Base-by-base conservation (phyloP, 441 rosid genomes). In the Euphorbia corollata region DNA sequence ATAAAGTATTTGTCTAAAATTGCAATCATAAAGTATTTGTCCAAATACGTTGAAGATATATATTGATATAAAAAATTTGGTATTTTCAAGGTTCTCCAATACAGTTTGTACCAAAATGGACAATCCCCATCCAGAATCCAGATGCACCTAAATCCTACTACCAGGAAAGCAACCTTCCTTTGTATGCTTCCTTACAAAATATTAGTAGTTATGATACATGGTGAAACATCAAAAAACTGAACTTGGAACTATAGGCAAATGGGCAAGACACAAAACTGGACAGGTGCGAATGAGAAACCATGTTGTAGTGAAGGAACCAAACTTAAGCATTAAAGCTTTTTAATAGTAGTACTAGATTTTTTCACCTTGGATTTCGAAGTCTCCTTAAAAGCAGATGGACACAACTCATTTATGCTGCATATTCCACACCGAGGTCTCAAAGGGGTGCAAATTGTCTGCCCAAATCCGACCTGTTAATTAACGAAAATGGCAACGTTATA, bases 351-450 rank as follows among this genome's bases (percentile, higher is more conserved):
- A 67, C 73, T 65, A 39, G 80, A 59, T 63, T 74, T 84, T 69
- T 82, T 85, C 39, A 30, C 36, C 80, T 91, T 81, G 64, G 92
- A 73, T 41, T 79, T 70, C 12, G 85, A 72, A 36, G 74, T 74
- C 81, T 92, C 96, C 82, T 85, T 86, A 69, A 86, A 91, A 23
- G 99, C 97, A 72, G 97, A 85, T 36, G 99, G 97, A 68, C 97
- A 93, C 11, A 81, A 69, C 74, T 85, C 80, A 13, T 61, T 81
- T 57, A 93, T 74, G 69, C 78, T 73, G 77, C 99, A 93, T 12
- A 65, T 70, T 67, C 79, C 89, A 64, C 96, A 91, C 11, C 71
- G 85, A 70, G 99, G 97, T 71, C 93, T 78, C 10, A 87, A 78
- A 0, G 99, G 97, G 59, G 93, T 87, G 71, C 99, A 93, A 68